Evolutionary conservation across 345 rosid species (phyloP), one percentile per base, ranked within the genome.

Genomic region (Populus euphratica): DNA sequence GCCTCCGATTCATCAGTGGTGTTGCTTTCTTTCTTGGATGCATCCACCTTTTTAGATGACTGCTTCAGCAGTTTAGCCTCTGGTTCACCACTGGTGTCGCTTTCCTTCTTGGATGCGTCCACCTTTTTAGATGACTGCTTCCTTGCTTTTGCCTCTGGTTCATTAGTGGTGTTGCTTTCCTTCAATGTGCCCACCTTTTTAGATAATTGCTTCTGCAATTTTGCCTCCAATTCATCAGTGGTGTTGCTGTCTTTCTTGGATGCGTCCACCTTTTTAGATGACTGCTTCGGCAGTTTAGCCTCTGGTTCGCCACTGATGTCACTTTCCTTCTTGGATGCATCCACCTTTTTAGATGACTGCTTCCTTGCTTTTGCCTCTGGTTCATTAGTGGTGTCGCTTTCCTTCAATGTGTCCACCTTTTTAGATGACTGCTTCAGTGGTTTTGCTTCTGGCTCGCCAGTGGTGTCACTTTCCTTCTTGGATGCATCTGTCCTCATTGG

Each of bases 401-500:
- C 90, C 79, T 89, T 88, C 72, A 82, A 82, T 64, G 77, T 63
- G 54, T 83, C 87, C 63, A 59, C 29, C 29, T n/a, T 23, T 59
- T 59, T 59, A n/a, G 63, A 59, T 59, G 76, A 18, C 33, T 31
- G 68, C 38, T 73, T 79, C 23, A 43, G 69, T 20, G 38, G 29
- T 79, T 82, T 82, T 21, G 54, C 71, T 31, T 88, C 94, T 17
- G 89, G 79, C 70, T 87, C 87, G 84, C 84, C 81, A 29, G 81
- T 75, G 33, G 73, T 54, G 47, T 69, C 84, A 50, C 83, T 79
- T 87, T 83, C 90, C 80, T 89, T 88, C 72, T 79, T 84, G 17
- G 83, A 82, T 64, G 75, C 73, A 61, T 85, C 88, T 68, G 62
- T 59, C 66, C 56, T 72, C 72, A 74, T 39, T 8, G 77, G 61